Percentiles rank a stretch among this genome's conserved stretches.
phyloP scores from a whole-genome alignment of 176 grass and related monocot species.

The Zoysia japonica region DNA sequence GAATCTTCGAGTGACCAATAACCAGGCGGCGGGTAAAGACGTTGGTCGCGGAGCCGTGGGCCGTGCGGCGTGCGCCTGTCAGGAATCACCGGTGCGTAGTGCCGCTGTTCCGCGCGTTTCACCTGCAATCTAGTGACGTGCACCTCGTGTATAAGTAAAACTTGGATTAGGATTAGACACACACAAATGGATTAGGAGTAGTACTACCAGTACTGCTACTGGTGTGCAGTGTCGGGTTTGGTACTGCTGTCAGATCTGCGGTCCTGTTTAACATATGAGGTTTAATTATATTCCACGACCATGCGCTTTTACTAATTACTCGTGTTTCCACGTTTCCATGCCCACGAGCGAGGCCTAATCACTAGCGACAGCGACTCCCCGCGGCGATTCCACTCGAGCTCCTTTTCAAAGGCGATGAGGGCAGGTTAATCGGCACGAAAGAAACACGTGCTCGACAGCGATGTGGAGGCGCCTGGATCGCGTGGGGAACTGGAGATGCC shows the following conservation, averaged over 20 bases:
- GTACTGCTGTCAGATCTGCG: neutral
- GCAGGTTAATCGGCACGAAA: constrained; percentile 18
- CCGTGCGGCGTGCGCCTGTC: too few relatives aligned
- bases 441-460: neutral
- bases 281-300: neutral
- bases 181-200: neutral
- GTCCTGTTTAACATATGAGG: constrained; percentile 14
- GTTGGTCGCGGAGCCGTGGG: too few relatives aligned
- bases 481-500: neutral
- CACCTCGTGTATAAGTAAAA: neutral
- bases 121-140: neutral
- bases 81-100: neutral
- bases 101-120: neutral
- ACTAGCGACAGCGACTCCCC: neutral
- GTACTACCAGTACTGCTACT: neutral
- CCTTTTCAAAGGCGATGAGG: neutral
- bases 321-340: neutral
- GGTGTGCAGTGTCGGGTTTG: neutral
- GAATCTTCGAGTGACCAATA: too few relatives aligned
- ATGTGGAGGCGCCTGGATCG: neutral
- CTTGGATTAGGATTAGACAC: too few relatives aligned
- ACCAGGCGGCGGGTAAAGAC: too few relatives aligned
- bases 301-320: neutral
- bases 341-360: neutral
- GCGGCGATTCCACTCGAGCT: neutral